These are phyloP conservation scores for Calocera viscosa DNA, from an alignment of 768 basidiomycete genomes.

Conservation along the genomic window DNA sequence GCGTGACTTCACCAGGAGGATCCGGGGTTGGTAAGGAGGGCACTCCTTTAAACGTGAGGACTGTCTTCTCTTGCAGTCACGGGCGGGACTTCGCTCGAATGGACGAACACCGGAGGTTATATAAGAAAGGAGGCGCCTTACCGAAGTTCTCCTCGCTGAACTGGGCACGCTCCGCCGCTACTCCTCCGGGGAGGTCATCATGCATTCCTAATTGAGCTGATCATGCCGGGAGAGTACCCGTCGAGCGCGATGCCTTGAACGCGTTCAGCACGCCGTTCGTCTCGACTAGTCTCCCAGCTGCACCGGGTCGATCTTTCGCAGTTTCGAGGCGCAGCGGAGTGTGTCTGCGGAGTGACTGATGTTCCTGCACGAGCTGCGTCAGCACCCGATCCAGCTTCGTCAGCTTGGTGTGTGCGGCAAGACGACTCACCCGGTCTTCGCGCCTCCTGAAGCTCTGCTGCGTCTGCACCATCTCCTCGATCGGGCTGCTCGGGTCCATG, in stretches of 20 bases:
- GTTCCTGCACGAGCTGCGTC: constrained; percentile 7
- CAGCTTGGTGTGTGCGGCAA: not conserved
- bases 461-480: constrained; percentile 18
- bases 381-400: too few relatives aligned
- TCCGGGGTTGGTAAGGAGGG: too few relatives aligned
- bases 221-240: constrained; percentile 23
- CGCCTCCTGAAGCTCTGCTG: constrained; percentile 16
- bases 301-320: constrained; percentile 15
- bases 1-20: too few relatives aligned
- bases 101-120: too few relatives aligned
- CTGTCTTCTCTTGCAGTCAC: too few relatives aligned
- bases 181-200: too few relatives aligned
- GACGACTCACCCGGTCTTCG: not conserved
- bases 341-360: constrained; percentile 15
- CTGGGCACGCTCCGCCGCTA: constrained; percentile 18
- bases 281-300: constrained; percentile 21
- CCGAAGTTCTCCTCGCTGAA: too few relatives aligned
- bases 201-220: too few relatives aligned
- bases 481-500: constrained; percentile 20
- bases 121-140: too few relatives aligned
- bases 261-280: constrained; percentile 22
- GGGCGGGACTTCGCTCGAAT: too few relatives aligned
- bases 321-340: constrained; percentile 16
- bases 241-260: constrained; percentile 25
- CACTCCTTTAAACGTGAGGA: too few relatives aligned